phyloP scores from a whole-genome alignment of 495 filamentous ascomycete genomes.

The Symbiotaphrina buchneri region DNA sequence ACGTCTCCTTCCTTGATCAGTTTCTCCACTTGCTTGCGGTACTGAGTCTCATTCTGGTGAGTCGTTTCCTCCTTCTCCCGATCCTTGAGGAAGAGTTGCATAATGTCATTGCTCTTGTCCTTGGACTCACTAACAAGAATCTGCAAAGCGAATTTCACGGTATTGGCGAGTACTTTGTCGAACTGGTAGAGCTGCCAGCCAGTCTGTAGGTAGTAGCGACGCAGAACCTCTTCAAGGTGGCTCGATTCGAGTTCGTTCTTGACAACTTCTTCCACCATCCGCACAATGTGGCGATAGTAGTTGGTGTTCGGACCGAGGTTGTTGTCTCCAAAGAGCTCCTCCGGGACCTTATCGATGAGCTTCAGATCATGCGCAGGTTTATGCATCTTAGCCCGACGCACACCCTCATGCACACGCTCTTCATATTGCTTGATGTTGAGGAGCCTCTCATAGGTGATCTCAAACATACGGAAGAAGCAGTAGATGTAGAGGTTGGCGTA shows the following conservation, averaged over 20 bases:
- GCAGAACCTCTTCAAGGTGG: conserved; percentile 70
- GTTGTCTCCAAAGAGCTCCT: conserved; percentile 59
- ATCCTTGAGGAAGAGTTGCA: conserved; percentile 61
- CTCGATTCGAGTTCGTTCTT: conserved; percentile 54
- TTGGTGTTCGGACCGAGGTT: conserved; percentile 34
- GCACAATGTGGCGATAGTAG: conserved; percentile 45
- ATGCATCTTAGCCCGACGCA: conserved; percentile 37
- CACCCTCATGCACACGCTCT: conserved; percentile 43
- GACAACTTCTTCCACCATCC: conserved; percentile 45
- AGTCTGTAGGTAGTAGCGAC: conserved; percentile 66
- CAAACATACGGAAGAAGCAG: conserved; percentile 82
- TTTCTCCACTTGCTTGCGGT: conserved; percentile 70
- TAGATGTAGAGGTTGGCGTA: conserved; percentile 79
- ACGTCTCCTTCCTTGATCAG: conserved; percentile 75
- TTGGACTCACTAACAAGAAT: conserved; percentile 66
- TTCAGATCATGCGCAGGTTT: conserved; percentile 68
- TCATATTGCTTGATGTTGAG: conserved; percentile 59
- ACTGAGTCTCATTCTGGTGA: conserved; percentile 61
- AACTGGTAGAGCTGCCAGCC: conserved; percentile 85
- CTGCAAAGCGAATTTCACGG: conserved; percentile 48
- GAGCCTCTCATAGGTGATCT: conserved; percentile 68
- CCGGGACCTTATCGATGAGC: conserved; percentile 51
- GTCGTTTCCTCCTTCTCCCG: conserved; percentile 63
- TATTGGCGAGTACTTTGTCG: conserved; percentile 56
- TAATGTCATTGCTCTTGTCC: conserved; percentile 75